These are phyloP conservation scores for Phytophthora melonis DNA, from an alignment of 352 stramenopile genomes.

Conservation along the genomic window DNA sequence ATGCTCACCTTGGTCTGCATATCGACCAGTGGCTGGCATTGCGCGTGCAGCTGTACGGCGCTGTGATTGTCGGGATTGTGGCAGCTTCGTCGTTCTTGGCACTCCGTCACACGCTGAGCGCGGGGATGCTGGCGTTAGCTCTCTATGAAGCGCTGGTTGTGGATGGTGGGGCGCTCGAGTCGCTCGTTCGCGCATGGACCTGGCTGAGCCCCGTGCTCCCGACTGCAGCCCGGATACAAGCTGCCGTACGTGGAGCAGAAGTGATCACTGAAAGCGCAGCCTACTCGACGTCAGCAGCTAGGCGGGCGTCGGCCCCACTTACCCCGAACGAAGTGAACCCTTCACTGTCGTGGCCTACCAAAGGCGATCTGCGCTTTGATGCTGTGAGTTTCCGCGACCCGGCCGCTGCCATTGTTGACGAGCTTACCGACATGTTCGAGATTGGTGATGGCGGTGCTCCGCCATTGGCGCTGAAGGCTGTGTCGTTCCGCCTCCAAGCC, in stretches of 20 bases:
- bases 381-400: conserved; percentile 92
- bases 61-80: conserved; percentile 60
- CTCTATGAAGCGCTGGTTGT: conserved; percentile 93
- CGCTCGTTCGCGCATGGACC: conserved; percentile 86
- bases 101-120: conserved; percentile 52
- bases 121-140: conserved; percentile 89
- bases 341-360: conserved; percentile 80
- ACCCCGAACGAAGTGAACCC: conserved; percentile 50
- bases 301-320: conserved; percentile 24
- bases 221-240: conserved; percentile 34
- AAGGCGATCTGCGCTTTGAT: conserved; percentile 90
- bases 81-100: conserved; percentile 48
- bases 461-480: conserved; percentile 46
- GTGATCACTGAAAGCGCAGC: conserved; percentile 37
- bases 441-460: conserved; percentile 64
- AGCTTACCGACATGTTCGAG: conserved; percentile 38
- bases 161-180: conserved; percentile 87
- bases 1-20: conserved; percentile 66
- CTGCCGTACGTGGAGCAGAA: conserved; percentile 33
- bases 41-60: conserved; percentile 68
- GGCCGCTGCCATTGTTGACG: conserved; percentile 37
- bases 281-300: conserved; percentile 32
- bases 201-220: conserved; percentile 51
- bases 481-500: conserved; percentile 82
- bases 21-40: conserved; percentile 72